phyloP scores from a whole-genome alignment of 805 yeast species.

The Pichia membranifaciens region DNA sequence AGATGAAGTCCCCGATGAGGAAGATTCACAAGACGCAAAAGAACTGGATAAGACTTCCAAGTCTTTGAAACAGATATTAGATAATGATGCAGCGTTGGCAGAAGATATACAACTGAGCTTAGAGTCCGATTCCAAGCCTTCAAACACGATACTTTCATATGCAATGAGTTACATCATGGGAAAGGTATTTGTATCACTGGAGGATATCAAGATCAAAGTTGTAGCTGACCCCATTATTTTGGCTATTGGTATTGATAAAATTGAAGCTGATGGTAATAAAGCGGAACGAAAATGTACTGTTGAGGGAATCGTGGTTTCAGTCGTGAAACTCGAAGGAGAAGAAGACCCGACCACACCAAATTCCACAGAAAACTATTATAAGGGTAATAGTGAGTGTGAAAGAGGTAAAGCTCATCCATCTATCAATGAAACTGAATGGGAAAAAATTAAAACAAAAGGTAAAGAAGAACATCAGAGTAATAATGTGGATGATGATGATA shows the following conservation, averaged over 20 bases:
- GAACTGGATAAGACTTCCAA: background rate
- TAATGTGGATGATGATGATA: background rate
- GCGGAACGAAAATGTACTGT: slow-evolving; percentile 40
- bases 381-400: slow-evolving; percentile 1
- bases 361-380: slow-evolving; percentile 4
- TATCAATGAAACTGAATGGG: too few species aligned
- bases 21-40: slow-evolving; percentile 3
- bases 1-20: slow-evolving; percentile 20
- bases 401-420: background rate
- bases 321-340: slow-evolving; percentile 36
- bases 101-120: slow-evolving; percentile 4
- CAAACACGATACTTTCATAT: slow-evolving; percentile 28
- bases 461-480: background rate
- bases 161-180: slow-evolving; percentile 67
- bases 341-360: slow-evolving; percentile 13
- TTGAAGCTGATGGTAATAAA: slow-evolving; percentile 35
- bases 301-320: slow-evolving; percentile 35
- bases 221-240: slow-evolving; percentile 40
- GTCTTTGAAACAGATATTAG: slow-evolving; percentile 3
- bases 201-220: slow-evolving; percentile 42
- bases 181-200: slow-evolving; percentile 47
- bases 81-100: slow-evolving; percentile 1
- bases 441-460: too few species aligned
- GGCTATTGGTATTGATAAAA: slow-evolving; percentile 30
- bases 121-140: slow-evolving; percentile 9